phyloP scores from a whole-genome alignment of 768 basidiomycete genomes.

The Boletus insuetus region DNA sequence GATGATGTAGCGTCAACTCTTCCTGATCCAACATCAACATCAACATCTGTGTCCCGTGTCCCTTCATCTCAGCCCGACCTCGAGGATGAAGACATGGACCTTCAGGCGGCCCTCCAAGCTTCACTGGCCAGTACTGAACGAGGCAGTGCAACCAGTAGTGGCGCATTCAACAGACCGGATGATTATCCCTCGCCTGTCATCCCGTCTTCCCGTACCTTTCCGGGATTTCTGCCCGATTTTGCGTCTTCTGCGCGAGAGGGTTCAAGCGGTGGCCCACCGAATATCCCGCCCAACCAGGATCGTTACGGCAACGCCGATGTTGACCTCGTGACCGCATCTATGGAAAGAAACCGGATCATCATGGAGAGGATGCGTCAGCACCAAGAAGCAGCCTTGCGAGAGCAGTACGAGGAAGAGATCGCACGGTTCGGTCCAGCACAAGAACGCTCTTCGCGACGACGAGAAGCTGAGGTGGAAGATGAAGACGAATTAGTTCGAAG shows the following conservation, averaged over 20 bases:
- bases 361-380: constrained; percentile 63
- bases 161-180: constrained; percentile 10
- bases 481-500: constrained; percentile 58
- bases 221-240: constrained; percentile 19
- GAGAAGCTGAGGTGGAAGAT: constrained; percentile 32
- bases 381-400: constrained; percentile 65
- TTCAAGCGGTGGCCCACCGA: constrained; percentile 7
- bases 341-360: constrained; percentile 58
- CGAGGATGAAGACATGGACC: constrained; percentile 84
- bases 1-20: constrained; percentile 69
- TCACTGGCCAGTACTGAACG: constrained; percentile 47
- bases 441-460: constrained; percentile 5
- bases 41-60: constrained; percentile 8
- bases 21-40: constrained; percentile 48
- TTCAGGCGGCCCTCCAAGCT: constrained; percentile 85
- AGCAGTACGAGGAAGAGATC: constrained; percentile 48
- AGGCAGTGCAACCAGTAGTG: constrained; percentile 1
- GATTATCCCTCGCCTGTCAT: constrained; percentile 21
- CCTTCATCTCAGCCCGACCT: constrained; percentile 35
- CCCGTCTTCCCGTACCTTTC: constrained; percentile 28
- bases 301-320: constrained; percentile 28
- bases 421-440: constrained; percentile 20
- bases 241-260: constrained; percentile 14
- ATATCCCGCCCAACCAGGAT: constrained; percentile 32
- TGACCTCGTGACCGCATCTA: constrained; percentile 65